These are phyloP conservation scores for Wickerhamiella pararugosa DNA, from an alignment of 1,139 yeast species.

Conservation along the genomic window DNA sequence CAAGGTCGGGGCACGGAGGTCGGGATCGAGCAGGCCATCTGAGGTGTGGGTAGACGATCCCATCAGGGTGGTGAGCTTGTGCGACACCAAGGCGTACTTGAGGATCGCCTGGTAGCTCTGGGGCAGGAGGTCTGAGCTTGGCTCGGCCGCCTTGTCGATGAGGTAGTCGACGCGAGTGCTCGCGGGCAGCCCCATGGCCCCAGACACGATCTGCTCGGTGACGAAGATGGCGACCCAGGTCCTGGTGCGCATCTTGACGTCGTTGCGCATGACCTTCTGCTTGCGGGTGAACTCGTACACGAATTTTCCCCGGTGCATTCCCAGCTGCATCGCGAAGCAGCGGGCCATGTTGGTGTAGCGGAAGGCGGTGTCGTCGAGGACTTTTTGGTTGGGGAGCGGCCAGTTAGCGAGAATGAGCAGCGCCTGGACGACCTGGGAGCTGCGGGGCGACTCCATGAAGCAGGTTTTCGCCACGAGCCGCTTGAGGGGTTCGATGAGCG, in stretches of 20 bases:
- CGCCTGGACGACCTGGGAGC: slow-evolving; percentile 88
- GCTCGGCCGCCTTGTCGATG: slow-evolving; percentile 52
- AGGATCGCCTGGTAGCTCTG: slow-evolving; percentile 47
- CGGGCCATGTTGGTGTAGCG: slow-evolving; percentile 81
- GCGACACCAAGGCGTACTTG: slow-evolving; percentile 65
- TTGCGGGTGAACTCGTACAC: slow-evolving; percentile 83
- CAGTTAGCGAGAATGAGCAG: slow-evolving; percentile 66
- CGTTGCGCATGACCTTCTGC: slow-evolving; percentile 77
- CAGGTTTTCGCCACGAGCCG: slow-evolving; percentile 86
- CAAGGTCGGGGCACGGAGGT: slow-evolving; percentile 66
- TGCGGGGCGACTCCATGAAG: slow-evolving; percentile 86
- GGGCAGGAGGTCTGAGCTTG: slow-evolving; percentile 23
- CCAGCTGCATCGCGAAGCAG: slow-evolving; percentile 69
- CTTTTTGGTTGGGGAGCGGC: slow-evolving; percentile 91
- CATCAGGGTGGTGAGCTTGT: slow-evolving; percentile 71
- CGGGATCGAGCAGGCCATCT: slow-evolving; percentile 79
- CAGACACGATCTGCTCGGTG: slow-evolving; percentile 84
- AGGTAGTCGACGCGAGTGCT: slow-evolving; percentile 73
- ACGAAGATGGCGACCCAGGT: slow-evolving; percentile 85
- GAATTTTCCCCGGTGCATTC: slow-evolving; percentile 87
- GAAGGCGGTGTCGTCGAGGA: slow-evolving; percentile 81
- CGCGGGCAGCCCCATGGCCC: slow-evolving; percentile 77
- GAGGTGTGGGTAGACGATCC: slow-evolving; percentile 81
- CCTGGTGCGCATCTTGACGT: slow-evolving; percentile 88
- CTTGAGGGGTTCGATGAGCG: slow-evolving; percentile 62